phyloP scores from a whole-genome alignment of 257 asterid species.

The Fraxinus americana region DNA sequence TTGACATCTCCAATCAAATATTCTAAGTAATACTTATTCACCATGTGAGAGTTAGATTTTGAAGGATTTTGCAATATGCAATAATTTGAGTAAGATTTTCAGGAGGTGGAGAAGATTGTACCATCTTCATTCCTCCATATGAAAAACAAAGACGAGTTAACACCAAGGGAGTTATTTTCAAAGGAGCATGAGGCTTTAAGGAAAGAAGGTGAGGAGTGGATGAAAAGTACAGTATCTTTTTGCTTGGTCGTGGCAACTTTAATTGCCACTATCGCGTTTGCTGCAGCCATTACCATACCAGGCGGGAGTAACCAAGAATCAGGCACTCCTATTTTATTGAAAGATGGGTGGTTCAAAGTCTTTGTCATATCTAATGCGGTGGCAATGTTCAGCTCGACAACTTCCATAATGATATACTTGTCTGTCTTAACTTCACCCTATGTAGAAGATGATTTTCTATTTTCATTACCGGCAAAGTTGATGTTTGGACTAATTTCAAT shows the following conservation, averaged over 20 bases:
- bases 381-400: constrained; percentile 14
- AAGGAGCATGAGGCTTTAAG: constrained; percentile 23
- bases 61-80: background rate
- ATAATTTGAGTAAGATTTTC: background rate
- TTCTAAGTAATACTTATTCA: background rate
- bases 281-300: constrained; percentile 38
- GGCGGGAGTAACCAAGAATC: constrained; percentile 21
- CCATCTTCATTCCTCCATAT: constrained; percentile 12
- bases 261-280: constrained; percentile 41
- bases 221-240: constrained; percentile 39
- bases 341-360: constrained; percentile 14
- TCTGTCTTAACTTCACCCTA: constrained; percentile 18
- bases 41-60: background rate
- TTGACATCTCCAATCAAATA: too few species aligned
- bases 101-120: constrained; percentile 41
- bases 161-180: constrained; percentile 25
- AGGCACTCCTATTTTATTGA: constrained; percentile 29
- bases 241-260: constrained; percentile 43
- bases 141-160: constrained; percentile 17
- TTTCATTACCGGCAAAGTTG: constrained; percentile 18
- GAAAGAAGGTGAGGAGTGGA: constrained; percentile 40
- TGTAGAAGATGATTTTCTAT: constrained; percentile 20
- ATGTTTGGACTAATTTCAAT: constrained; percentile 7
- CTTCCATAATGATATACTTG: constrained; percentile 24
- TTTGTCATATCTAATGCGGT: constrained; percentile 29